Conservation (phyloP, 495 filamentous ascomycete genomes). For the Parathielavia hyrcaniae region DNA sequence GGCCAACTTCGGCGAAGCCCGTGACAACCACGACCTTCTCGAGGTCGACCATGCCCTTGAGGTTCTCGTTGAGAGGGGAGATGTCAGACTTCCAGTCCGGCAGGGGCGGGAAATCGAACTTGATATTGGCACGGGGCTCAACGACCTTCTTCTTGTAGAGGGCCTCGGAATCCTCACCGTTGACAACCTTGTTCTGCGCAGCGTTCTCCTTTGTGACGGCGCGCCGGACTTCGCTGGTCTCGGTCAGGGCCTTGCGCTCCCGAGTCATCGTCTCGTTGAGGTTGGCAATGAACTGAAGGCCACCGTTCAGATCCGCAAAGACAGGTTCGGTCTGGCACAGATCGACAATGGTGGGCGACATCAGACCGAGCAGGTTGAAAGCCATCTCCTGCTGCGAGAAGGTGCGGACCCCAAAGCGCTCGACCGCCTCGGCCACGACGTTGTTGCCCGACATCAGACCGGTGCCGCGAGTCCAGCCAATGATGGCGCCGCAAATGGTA, state of each 20-base stretch:
- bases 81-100: conserved; percentile 90
- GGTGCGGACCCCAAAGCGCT: conserved; percentile 91
- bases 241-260: conserved; percentile 83
- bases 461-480: conserved; percentile 98
- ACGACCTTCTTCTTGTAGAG: conserved; percentile 92
- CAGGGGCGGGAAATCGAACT: conserved; percentile 84
- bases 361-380: conserved; percentile 94
- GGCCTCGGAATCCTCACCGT: conserved; percentile 83
- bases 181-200: conserved; percentile 95
- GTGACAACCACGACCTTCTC: conserved; percentile 97
- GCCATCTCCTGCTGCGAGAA: conserved; percentile 99
- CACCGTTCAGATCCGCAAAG: conserved; percentile 94
- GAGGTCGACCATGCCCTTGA: conserved; percentile 97
- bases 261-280: conserved; percentile 90
- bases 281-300: conserved; percentile 94
- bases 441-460: conserved; percentile 99
- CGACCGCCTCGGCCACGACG: conserved; percentile 91
- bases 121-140: conserved; percentile 94
- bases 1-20: conserved; percentile 92
- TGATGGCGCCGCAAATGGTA: conserved; percentile 96
- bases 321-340: conserved; percentile 94
- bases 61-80: conserved; percentile 73
- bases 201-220: conserved; percentile 93
- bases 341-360: conserved; percentile 90
- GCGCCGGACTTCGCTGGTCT: conserved; percentile 87